A percentile compares a stretch with the other conserved stretches of the same genome.
These are phyloP conservation scores for Lenwebbia sp. DNA, from an alignment of 345 rosid genomes.

Conservation along the genomic window DNA sequence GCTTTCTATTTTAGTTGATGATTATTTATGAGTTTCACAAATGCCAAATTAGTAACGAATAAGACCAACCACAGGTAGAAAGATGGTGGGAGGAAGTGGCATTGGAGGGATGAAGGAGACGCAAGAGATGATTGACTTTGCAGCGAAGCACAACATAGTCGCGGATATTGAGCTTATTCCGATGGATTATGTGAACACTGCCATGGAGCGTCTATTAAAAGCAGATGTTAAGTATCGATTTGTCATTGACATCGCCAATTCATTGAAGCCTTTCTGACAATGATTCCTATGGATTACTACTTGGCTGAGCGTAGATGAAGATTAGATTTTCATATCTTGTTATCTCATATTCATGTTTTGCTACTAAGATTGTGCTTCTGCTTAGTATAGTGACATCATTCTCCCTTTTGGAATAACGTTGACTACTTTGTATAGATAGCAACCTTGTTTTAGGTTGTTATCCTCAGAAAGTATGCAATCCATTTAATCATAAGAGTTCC, in stretches of 20 bases:
- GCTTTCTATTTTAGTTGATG: background rate
- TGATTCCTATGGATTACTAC: no score
- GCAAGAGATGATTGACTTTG: slow-evolving; percentile 17
- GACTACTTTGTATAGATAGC: no score
- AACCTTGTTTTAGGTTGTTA: no score
- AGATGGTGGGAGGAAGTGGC: background rate
- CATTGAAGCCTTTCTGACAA: background rate
- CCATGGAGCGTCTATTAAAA: slow-evolving; percentile 2
- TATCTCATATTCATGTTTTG: no score
- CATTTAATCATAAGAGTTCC: background rate
- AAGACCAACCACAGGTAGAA: slow-evolving; percentile 4
- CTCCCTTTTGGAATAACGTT: no score
- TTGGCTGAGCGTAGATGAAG: no score
- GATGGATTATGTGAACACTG: slow-evolving; percentile 9
- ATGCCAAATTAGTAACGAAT: background rate
- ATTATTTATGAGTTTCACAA: background rate
- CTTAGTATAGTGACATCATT: no score
- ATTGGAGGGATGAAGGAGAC: slow-evolving; percentile 24
- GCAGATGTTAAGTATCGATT: slow-evolving; percentile 9
- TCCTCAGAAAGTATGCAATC: background rate
- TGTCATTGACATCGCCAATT: slow-evolving; percentile 13
- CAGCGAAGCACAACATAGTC: slow-evolving; percentile 3
- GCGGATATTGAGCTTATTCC: slow-evolving; percentile 6
- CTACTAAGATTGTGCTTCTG: no score
- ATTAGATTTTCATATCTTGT: no score